These are phyloP conservation scores for Colletotrichum cereale DNA, from an alignment of 2,329 filamentous ascomycete species.

Conservation along the genomic window DNA sequence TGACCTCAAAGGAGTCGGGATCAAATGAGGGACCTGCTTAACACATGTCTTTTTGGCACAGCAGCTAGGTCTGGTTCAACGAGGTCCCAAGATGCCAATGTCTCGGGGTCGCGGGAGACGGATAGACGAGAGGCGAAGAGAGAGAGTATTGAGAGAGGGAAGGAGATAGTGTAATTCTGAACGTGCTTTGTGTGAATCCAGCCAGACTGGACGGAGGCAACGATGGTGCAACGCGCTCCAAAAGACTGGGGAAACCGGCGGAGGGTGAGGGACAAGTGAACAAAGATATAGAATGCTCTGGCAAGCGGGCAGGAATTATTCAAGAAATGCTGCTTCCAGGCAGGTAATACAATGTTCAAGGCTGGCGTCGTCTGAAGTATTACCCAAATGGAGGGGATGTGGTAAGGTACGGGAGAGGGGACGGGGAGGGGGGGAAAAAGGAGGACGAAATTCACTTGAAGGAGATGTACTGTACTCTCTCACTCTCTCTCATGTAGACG, in stretches of 20 bases:
- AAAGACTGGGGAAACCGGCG: background rate
- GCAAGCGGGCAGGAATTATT: conserved; percentile 31
- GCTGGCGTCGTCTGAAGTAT: conserved; percentile 39
- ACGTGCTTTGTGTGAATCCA: conserved; percentile 4
- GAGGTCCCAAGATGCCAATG: conserved; percentile 49
- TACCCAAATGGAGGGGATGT: conserved; percentile 30
- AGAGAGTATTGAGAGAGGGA: background rate
- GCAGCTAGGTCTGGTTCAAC: conserved; percentile 24
- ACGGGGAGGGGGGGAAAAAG: background rate
- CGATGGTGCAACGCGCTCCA: conserved; percentile 1
- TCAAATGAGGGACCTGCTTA: conserved; percentile 41
- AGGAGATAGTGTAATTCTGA: background rate
- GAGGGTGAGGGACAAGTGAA: background rate
- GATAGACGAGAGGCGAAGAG: background rate
- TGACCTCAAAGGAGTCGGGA: conserved; percentile 80
- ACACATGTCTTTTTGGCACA: conserved; percentile 36
- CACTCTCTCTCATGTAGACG: conserved; percentile 12
- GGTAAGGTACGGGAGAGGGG: background rate
- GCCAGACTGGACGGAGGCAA: conserved; percentile 2
- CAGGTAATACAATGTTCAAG: conserved; percentile 41
- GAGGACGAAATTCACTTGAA: conserved; percentile 12
- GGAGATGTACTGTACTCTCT: conserved; percentile 30
- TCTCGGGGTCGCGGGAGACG: conserved; percentile 39
- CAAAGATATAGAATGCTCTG: conserved; percentile 15
- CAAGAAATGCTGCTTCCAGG: conserved; percentile 39